These are phyloP conservation scores for Zasmidium cellare DNA, from an alignment of 2,329 filamentous ascomycete genomes.

Conservation along the genomic window DNA sequence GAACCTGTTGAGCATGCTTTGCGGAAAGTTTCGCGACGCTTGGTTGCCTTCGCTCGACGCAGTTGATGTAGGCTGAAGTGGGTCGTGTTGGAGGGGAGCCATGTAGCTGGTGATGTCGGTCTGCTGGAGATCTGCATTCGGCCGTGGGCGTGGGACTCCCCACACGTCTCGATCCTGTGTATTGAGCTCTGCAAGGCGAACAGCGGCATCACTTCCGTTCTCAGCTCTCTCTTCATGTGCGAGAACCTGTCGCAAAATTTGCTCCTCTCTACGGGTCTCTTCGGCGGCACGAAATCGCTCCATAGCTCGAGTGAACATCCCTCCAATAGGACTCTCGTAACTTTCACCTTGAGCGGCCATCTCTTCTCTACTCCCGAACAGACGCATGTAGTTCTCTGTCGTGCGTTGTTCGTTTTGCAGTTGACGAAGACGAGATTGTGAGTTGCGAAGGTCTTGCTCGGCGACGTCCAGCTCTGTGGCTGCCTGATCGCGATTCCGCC, in stretches of 20 bases:
- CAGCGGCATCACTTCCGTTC: slow-evolving; percentile 18
- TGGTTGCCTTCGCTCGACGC: too few relatives aligned
- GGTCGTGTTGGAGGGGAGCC: too few relatives aligned
- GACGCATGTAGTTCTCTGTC: slow-evolving; percentile 39
- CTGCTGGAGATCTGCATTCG: neutral
- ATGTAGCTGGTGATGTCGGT: too few relatives aligned
- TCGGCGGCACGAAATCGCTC: slow-evolving; percentile 47
- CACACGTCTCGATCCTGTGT: slow-evolving; percentile 29
- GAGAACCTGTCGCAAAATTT: slow-evolving; percentile 33
- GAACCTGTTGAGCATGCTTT: slow-evolving; percentile 2
- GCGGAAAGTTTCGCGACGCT: neutral
- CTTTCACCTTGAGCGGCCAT: slow-evolving; percentile 46
- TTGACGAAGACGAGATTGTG: slow-evolving; percentile 33
- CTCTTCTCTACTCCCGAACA: slow-evolving; percentile 51
- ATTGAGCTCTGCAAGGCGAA: slow-evolving; percentile 25
- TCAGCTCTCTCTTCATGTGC: slow-evolving; percentile 30
- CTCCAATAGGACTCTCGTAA: slow-evolving; percentile 50
- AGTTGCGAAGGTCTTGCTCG: slow-evolving; percentile 33
- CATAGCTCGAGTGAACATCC: slow-evolving; percentile 48
- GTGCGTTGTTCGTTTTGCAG: slow-evolving; percentile 37
- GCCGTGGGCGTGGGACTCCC: slow-evolving; percentile 28
- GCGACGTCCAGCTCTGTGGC: slow-evolving; percentile 34
- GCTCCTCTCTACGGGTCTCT: slow-evolving; percentile 36
- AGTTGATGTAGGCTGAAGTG: neutral
- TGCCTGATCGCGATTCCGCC: slow-evolving; percentile 34